Conservation (phyloP, 2,329 filamentous ascomycete species). For the Teratosphaeriaceae sp. region DNA sequence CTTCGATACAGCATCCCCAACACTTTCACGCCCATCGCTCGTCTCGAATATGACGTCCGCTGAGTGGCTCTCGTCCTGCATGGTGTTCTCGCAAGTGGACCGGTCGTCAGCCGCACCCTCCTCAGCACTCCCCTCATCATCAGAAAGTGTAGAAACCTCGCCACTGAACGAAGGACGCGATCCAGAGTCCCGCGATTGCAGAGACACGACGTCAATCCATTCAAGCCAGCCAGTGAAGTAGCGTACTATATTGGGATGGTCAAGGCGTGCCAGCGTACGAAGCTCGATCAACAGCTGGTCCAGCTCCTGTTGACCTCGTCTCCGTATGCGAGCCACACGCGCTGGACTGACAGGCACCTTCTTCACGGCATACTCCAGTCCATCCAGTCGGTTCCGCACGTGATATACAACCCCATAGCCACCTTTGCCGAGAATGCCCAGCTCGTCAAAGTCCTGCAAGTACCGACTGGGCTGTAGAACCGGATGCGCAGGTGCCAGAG, state of each 20-base stretch:
- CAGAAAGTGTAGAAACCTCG: neutral
- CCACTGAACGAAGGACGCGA: neutral
- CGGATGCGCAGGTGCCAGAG: conserved; percentile 11
- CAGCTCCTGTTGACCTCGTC: conserved; percentile 46
- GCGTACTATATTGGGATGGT: conserved; percentile 60
- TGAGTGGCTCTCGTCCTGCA: conserved; percentile 12
- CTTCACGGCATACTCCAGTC: conserved; percentile 58
- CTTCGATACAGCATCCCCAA: neutral
- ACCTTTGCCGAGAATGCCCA: conserved; percentile 54
- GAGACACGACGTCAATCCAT: conserved; percentile 18
- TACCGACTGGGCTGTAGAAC: conserved; percentile 37
- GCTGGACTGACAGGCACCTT: conserved; percentile 41
- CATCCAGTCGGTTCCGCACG: conserved; percentile 55
- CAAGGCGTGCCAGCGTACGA: conserved; percentile 37
- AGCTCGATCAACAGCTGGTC: conserved; percentile 55
- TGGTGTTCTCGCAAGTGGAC: conserved; percentile 12
- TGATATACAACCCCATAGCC: conserved; percentile 55
- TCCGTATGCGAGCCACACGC: conserved; percentile 36
- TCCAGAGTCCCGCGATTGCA: neutral
- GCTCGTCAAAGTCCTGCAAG: conserved; percentile 45
- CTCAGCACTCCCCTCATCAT: no score
- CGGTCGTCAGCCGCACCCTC: conserved; percentile 3
- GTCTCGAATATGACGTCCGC: conserved; percentile 7
- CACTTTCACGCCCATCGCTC: neutral
- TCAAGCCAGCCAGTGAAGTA: conserved; percentile 63